Conservation (phyloP, 306 rosid species). For the Rosa chinensis region DNA sequence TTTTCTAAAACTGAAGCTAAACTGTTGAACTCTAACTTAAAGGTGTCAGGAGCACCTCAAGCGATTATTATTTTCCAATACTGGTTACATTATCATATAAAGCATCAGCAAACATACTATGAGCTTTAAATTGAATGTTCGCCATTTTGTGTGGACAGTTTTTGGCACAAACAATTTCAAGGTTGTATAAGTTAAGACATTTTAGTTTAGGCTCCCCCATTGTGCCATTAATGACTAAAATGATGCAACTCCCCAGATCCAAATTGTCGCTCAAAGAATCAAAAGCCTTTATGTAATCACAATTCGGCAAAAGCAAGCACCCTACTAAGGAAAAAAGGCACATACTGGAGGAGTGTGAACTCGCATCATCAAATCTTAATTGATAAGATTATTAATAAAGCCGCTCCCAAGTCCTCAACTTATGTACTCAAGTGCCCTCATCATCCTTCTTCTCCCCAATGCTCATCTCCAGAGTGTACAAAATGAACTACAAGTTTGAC, state of each 20-base stretch:
- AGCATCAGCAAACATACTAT: background rate
- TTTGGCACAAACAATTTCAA: background rate
- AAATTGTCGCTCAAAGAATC: background rate
- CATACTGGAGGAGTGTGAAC: background rate
- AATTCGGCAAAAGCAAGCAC: background rate
- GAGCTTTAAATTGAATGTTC: background rate
- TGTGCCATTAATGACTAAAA: background rate
- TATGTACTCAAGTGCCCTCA: background rate
- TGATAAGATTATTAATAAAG: background rate
- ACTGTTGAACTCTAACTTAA: background rate
- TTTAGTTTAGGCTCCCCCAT: background rate
- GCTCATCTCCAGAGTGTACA: background rate
- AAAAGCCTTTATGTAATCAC: background rate
- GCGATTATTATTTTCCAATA: background rate
- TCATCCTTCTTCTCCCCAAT: background rate
- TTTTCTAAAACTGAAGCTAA: background rate
- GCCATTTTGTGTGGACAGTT: background rate
- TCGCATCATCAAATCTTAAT: background rate
- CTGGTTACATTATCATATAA: background rate
- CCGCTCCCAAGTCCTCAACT: background rate
- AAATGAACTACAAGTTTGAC: background rate
- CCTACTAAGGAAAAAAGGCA: background rate
- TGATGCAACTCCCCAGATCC: background rate
- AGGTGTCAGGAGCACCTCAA: background rate
- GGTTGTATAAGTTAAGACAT: background rate